These are phyloP conservation scores for Sarocladiaceae sp. DNA, from an alignment of 2,329 filamentous ascomycete genomes.

Conservation along the genomic window DNA sequence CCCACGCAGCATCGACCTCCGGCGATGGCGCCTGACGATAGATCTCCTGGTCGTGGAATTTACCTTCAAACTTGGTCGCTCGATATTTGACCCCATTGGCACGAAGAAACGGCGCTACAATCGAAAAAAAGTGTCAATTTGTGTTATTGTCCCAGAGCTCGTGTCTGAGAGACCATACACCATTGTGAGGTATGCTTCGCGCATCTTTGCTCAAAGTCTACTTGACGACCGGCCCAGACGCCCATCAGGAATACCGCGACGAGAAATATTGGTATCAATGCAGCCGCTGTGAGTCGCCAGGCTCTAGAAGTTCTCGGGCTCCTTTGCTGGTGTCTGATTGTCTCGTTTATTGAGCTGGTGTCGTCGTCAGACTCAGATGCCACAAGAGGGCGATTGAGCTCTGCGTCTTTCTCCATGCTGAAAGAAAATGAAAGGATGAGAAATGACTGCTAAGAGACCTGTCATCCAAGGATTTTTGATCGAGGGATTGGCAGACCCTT, in stretches of 20 bases:
- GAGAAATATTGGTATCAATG: too few relatives aligned
- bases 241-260: not conserved
- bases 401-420: constrained; percentile 6
- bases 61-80: constrained; percentile 45
- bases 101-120: constrained; percentile 25
- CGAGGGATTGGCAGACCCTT: not conserved
- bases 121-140: not conserved
- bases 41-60: constrained; percentile 46
- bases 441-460: too few relatives aligned
- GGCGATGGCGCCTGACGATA: constrained; percentile 44
- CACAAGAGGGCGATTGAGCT: not conserved
- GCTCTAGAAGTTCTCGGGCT: not conserved
- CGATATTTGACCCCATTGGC: constrained; percentile 26
- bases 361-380: not conserved
- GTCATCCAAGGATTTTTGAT: too few relatives aligned
- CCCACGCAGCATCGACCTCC: constrained; percentile 53
- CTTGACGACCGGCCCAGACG: constrained; percentile 2
- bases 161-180: constrained; percentile 22
- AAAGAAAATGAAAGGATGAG: not conserved
- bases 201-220: constrained; percentile 15
- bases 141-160: not conserved
- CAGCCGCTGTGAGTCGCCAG: not conserved
- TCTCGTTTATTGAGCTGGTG: not conserved
- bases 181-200: constrained; percentile 28
- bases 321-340: not conserved